Evolutionary conservation across 164 flowering plant species (phyloP), one percentile per base, ranked within the genome.

Genomic region (Aristolochia fimbriata): DNA sequence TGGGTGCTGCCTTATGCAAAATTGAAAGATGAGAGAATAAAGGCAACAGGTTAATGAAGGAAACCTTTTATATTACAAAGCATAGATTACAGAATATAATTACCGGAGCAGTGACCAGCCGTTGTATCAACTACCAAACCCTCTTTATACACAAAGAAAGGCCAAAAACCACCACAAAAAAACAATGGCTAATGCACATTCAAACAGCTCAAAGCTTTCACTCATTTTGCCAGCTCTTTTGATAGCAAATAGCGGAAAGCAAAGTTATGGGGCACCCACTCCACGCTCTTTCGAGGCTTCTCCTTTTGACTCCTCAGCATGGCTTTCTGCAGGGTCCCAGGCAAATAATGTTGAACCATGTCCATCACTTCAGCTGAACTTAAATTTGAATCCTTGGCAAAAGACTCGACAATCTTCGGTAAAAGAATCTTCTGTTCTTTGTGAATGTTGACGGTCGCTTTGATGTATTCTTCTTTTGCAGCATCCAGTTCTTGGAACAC

Each of bases 391-490:
- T 85, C 95, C 72, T 85, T 94, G 6, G 84, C 83, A 70, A 67
- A 94, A 12, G 82, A 80, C 68, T 94, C 96, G 0, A 94, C 73
- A 7, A 85, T 68, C 75, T 85, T 94, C 5, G 99, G 96, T 31
- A 94, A 56, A 15, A 80, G 67, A 47, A 88, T 70, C 74, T 79
- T 90, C 30, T 81, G 83, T 63, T 83, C 87, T 69, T 81, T 88
- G 62, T 78, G 75, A 4, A 83, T 66, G 2, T 91, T 89, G 65
- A 86, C 78, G 17, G 88, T 85, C 21, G 93, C 95, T 19, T 85
- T 78, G 15, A 94, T 69, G 73, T 80, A 94, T 65, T 94, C 99
- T 57, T 86, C 95, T 69, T 88, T 94, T 55, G 99, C 97, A 50
- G 74, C 67, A 76, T 90, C 97, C 23, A 94, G 80, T 70, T 94